Evolutionary conservation across 345 rosid genomes (phyloP).

Genomic region (Triadica sebifera): DNA sequence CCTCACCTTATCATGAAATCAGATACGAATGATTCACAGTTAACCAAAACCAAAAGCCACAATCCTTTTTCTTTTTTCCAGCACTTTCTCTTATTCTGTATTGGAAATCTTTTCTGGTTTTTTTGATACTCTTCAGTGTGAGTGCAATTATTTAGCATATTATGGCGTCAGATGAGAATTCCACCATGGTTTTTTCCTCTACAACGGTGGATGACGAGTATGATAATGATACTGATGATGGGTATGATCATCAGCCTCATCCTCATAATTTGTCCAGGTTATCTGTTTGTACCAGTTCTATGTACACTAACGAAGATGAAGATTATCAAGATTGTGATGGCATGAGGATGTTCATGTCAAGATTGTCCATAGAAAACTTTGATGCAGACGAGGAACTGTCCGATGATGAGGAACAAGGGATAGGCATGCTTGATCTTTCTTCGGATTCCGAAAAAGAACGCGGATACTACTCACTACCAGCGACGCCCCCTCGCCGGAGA

Average conservation of each 20-base stretch:
- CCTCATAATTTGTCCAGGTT: conserved; percentile 57
- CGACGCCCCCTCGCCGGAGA: conserved; percentile 44
- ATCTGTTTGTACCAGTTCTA: conserved; percentile 65
- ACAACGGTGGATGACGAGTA: conserved; percentile 35
- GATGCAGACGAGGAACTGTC: conserved; percentile 81
- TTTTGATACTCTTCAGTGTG: background rate
- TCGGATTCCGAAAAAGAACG: conserved; percentile 65
- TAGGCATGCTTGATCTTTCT: conserved; percentile 28
- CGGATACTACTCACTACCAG: conserved; percentile 60
- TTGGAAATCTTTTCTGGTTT: background rate
- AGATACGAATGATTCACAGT: conserved; percentile 24
- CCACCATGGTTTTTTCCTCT: conserved; percentile 28
- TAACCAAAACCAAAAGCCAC: conserved; percentile 33
- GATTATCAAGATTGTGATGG: conserved; percentile 26
- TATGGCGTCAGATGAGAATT: conserved; percentile 55
- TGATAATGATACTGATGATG: conserved; percentile 47
- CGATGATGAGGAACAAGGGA: conserved; percentile 38
- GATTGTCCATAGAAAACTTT: conserved; percentile 59
- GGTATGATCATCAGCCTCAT: conserved; percentile 35
- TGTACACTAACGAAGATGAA: conserved; percentile 45
- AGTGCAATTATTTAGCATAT: background rate
- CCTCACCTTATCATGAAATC: conserved; percentile 17
- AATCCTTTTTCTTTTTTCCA: background rate
- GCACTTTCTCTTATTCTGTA: background rate
- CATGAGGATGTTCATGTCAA: conserved; percentile 40